Evolutionary conservation across 495 filamentous ascomycete species (phyloP).

Genomic region (Neurospora sublineolata): DNA sequence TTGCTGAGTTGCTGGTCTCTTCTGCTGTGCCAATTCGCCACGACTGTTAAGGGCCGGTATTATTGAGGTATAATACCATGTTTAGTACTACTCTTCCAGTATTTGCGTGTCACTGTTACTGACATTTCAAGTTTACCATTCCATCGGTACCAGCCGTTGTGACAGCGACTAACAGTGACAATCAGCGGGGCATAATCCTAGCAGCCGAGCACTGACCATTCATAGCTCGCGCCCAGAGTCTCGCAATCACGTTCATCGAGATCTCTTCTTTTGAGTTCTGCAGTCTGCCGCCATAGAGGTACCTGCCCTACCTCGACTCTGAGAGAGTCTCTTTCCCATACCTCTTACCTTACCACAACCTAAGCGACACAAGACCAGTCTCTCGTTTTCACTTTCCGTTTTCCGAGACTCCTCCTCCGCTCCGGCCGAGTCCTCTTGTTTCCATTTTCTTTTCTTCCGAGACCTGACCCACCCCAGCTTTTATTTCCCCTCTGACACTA

Average conservation of each 20-base stretch:
- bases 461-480: neutral
- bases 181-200: neutral
- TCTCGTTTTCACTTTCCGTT: neutral
- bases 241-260: neutral
- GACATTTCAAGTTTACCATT: neutral
- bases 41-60: neutral
- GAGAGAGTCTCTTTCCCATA: neutral
- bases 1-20: neutral
- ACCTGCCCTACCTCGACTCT: neutral
- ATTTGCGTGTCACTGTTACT: neutral
- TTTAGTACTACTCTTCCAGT: neutral
- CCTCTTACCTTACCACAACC: neutral
- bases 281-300: neutral
- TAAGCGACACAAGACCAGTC: neutral
- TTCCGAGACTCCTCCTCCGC: neutral
- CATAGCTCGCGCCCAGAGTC: neutral
- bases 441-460: neutral
- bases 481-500: neutral
- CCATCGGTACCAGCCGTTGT: neutral
- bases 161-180: neutral
- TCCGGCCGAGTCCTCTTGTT: neutral
- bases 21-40: neutral
- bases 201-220: neutral
- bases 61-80: neutral
- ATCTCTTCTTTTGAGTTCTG: neutral